phyloP scores from a whole-genome alignment of 352 stramenopile genomes.

The Phytopythium cucurbitacearum region DNA sequence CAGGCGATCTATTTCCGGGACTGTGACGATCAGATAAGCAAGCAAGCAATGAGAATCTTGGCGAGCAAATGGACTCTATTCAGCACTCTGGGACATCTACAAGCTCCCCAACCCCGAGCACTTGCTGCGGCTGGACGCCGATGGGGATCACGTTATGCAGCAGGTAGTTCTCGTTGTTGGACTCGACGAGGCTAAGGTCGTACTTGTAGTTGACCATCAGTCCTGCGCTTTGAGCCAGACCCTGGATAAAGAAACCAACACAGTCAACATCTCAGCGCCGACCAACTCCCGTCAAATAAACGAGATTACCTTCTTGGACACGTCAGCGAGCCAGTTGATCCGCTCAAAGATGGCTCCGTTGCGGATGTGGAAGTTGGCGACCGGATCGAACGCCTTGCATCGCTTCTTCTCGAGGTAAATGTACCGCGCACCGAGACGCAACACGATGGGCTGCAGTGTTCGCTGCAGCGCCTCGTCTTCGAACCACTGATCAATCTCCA shows the following conservation, averaged over 20 bases:
- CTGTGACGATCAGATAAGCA: not conserved
- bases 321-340: slow-evolving; percentile 80
- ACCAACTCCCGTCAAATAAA: not conserved
- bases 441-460: slow-evolving; percentile 57
- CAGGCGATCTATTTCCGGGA: not conserved
- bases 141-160: slow-evolving; percentile 75
- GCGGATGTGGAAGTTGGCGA: slow-evolving; percentile 83
- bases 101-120: slow-evolving; percentile 29
- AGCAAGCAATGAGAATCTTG: not conserved
- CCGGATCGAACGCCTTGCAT: slow-evolving; percentile 72
- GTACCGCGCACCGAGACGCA: slow-evolving; percentile 63
- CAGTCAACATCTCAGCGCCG: slow-evolving; percentile 1
- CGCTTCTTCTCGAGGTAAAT: slow-evolving; percentile 83
- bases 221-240: slow-evolving; percentile 63
- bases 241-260: slow-evolving; percentile 22
- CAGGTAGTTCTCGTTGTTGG: slow-evolving; percentile 84
- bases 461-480: slow-evolving; percentile 27
- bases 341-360: slow-evolving; percentile 85
- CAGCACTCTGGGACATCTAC: not conserved
- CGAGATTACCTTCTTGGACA: slow-evolving; percentile 56
- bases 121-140: slow-evolving; percentile 51
- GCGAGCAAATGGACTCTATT: not conserved
- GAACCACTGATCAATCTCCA: slow-evolving; percentile 50
- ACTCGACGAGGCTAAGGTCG: slow-evolving; percentile 61
- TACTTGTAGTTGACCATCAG: slow-evolving; percentile 91